Conservation (phyloP, 495 filamentous ascomycete species). For the Penicillium argentinense region DNA sequence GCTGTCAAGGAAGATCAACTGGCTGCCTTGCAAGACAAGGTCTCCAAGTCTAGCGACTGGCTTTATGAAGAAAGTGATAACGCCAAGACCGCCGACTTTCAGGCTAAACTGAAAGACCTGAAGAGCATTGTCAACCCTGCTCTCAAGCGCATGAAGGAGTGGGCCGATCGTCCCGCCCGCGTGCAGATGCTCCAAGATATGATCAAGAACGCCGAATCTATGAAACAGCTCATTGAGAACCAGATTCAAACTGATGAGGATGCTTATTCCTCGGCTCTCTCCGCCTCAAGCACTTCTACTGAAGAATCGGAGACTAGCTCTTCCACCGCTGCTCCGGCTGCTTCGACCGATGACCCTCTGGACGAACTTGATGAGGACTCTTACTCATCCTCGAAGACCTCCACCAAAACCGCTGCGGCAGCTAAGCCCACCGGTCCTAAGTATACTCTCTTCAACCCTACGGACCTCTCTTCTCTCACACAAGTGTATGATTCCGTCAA, state of each 20-base stretch:
- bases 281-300: slow-evolving; percentile 27
- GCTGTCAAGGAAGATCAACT: slow-evolving; percentile 66
- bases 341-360: slow-evolving; percentile 22
- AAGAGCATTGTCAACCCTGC: slow-evolving; percentile 70
- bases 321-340: slow-evolving; percentile 26
- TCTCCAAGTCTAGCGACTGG: slow-evolving; percentile 77
- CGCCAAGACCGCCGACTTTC: slow-evolving; percentile 69
- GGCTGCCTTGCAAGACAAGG: slow-evolving; percentile 58
- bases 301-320: slow-evolving; percentile 26
- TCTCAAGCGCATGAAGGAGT: slow-evolving; percentile 65
- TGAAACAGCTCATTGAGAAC: slow-evolving; percentile 44
- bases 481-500: slow-evolving; percentile 37
- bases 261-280: slow-evolving; percentile 37
- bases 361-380: slow-evolving; percentile 46
- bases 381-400: slow-evolving; percentile 33
- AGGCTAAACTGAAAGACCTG: slow-evolving; percentile 67
- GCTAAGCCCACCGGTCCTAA: slow-evolving; percentile 39
- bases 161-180: slow-evolving; percentile 61
- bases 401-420: slow-evolving; percentile 28
- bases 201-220: slow-evolving; percentile 54
- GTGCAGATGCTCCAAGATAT: slow-evolving; percentile 62
- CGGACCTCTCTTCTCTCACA: slow-evolving; percentile 56
- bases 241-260: slow-evolving; percentile 44
- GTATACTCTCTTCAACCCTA: slow-evolving; percentile 42
- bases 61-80: slow-evolving; percentile 82